Evolutionary conservation across 169 alveolate species (phyloP), one percentile per base, ranked within the genome.

Genomic region (Eimeria tenella): DNA sequence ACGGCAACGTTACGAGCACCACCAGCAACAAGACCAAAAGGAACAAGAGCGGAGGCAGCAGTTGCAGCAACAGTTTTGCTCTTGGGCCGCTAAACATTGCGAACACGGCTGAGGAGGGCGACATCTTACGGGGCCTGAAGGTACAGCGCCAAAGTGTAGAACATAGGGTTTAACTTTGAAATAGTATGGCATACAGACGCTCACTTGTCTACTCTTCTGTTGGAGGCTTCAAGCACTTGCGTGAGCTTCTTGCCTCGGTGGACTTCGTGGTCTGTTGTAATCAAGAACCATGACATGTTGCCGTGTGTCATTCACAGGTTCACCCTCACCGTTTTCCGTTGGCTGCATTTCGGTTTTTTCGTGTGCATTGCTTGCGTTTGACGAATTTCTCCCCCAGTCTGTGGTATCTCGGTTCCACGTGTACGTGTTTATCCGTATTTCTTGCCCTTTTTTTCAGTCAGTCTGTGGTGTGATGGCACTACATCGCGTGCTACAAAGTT

Each of bases 81-180:
- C 7, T 31, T 23, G 90, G 90, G 52, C 62, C 90, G 15, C 10
- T 83, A 31, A 83, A 83, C 90, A 58, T 83, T 60, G 90, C 56
- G 2, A n/a, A 49, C 5, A 60, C 74, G 11, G 90, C 90, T 58
- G 75, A 42, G 50, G 90, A 83, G 21, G 90, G 90, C 49, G 90
- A 83, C 49, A 83, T 83, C 60, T 25, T 83, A 60, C 90, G 90
- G 6, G 90, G 90, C 25, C 17, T 79, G 52, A 52, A 79, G 88
- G 88, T 79, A 55, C 49, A 19, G 42, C 68, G 11, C 68, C 11
- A 10, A 58, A 58, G 19, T 31, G 42, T 31, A 31, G 2, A 31
- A 31, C 2, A 2, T 2, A 31, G 42, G 42, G 42, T 31, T 31
- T 31, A 31, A 31, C 4, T 31, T 31, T 31, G 2, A 31, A 31